These are phyloP conservation scores for Plasmodium knowlesi DNA, from an alignment of 169 alveolate genomes.

Conservation along the genomic window DNA sequence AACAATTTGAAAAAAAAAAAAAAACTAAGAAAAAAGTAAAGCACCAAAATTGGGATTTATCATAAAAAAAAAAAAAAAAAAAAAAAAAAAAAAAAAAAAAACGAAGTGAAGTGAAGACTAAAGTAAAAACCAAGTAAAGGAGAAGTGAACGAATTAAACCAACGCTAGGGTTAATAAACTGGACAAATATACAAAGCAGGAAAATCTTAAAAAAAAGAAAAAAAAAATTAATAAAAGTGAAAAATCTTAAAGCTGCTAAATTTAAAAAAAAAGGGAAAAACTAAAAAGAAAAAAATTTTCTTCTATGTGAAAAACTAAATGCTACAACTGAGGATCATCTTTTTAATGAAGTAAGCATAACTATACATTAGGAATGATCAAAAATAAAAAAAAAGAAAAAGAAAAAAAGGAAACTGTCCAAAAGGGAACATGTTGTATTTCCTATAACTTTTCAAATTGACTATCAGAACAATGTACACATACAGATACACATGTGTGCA, in stretches of 20 bases:
- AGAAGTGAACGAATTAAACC: neutral
- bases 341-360: neutral
- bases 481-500: neutral
- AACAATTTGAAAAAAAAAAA: neutral
- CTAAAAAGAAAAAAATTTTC: neutral
- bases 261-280: neutral
- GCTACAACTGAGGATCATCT: neutral
- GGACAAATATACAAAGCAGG: neutral
- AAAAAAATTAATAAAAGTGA: neutral
- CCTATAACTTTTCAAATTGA: neutral
- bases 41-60: neutral
- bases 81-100: neutral
- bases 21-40: neutral
- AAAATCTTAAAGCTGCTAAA: neutral
- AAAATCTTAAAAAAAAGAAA: neutral
- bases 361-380: neutral
- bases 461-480: neutral
- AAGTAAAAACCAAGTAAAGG: neutral
- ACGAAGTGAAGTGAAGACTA: neutral
- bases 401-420: neutral
- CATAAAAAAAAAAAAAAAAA: constrained; percentile 15
- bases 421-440: neutral
- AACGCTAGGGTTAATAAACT: neutral
- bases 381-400: neutral
- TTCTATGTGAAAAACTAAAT: neutral